These are phyloP conservation scores for Coemansia nantahalensis DNA, from an alignment of 192 early-diverging fungal species.

Conservation along the genomic window DNA sequence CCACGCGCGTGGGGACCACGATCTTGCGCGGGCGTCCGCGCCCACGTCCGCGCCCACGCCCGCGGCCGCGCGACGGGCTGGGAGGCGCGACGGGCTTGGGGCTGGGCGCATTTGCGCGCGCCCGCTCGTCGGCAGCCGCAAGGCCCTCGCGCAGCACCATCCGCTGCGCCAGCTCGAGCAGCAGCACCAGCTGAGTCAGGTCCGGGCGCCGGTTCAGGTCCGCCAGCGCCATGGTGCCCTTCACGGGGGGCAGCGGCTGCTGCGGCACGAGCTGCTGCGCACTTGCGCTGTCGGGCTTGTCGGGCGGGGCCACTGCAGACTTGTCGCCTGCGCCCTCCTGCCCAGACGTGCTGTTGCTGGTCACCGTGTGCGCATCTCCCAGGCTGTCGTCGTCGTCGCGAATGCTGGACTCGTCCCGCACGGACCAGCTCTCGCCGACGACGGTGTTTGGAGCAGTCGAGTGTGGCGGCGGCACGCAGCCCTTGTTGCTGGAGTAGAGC, in stretches of 20 bases:
- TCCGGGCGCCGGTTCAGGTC: conserved; percentile 35
- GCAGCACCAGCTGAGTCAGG: conserved; percentile 42
- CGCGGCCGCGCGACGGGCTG: conserved; percentile 7
- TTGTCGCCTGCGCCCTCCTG: background rate
- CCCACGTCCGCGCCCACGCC: conserved; percentile 10
- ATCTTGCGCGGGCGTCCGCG: conserved; percentile 20
- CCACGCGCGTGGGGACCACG: too few relatives aligned
- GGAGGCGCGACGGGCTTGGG: too few relatives aligned
- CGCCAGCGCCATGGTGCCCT: conserved; percentile 22
- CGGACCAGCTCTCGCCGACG: background rate
- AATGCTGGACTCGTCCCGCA: too few relatives aligned
- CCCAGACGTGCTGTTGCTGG: background rate
- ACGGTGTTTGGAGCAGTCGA: conserved; percentile 4
- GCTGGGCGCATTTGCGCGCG: too few relatives aligned
- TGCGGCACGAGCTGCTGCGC: background rate
- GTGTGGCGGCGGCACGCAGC: conserved; percentile 6
- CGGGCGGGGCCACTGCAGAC: background rate
- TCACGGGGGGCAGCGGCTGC: background rate
- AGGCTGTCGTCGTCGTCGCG: conserved; percentile 11
- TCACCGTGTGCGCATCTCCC: conserved; percentile 6
- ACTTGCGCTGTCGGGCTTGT: background rate
- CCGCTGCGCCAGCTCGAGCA: conserved; percentile 49
- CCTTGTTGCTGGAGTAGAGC: conserved; percentile 9
- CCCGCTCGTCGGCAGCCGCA: background rate
- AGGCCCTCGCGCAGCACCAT: conserved; percentile 19